Evolutionary conservation across 2,329 filamentous ascomycete genomes (phyloP).

Genomic region (Xylaria sp.): DNA sequence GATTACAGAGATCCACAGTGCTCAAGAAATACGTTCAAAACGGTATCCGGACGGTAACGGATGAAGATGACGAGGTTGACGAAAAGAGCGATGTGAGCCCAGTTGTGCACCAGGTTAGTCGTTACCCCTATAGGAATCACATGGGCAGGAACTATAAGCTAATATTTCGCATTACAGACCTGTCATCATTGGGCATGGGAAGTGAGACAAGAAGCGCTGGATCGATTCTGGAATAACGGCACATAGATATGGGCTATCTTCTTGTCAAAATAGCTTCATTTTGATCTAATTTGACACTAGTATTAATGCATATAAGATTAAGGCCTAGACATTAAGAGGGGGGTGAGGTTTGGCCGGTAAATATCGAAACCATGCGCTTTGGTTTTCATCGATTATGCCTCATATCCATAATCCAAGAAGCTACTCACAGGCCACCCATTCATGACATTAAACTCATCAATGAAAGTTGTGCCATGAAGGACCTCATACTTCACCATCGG

Average conservation of each 20-base stretch:
- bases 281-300: too few relatives aligned
- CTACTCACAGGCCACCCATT: slow-evolving; percentile 55
- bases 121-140: background rate
- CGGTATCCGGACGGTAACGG: slow-evolving; percentile 55
- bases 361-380: background rate
- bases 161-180: slow-evolving; percentile 50
- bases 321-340: background rate
- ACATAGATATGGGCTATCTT: slow-evolving; percentile 2
- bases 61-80: slow-evolving; percentile 58
- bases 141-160: background rate
- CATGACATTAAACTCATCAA: slow-evolving; percentile 48
- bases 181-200: slow-evolving; percentile 67
- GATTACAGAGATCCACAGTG: slow-evolving; percentile 41
- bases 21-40: slow-evolving; percentile 61
- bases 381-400: slow-evolving; percentile 19
- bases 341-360: background rate
- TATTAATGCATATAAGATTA: background rate
- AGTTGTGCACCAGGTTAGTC: slow-evolving; percentile 58
- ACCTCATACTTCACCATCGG: slow-evolving; percentile 45
- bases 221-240: slow-evolving; percentile 56
- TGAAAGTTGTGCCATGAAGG: slow-evolving; percentile 51
- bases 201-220: slow-evolving; percentile 60
- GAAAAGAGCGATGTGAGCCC: slow-evolving; percentile 58
- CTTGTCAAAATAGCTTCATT: background rate
- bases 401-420: slow-evolving; percentile 46